Evolutionary conservation across 2,329 filamentous ascomycete genomes (phyloP), one percentile per base, ranked within the genome.

Genomic region (Penicillium sp.): DNA sequence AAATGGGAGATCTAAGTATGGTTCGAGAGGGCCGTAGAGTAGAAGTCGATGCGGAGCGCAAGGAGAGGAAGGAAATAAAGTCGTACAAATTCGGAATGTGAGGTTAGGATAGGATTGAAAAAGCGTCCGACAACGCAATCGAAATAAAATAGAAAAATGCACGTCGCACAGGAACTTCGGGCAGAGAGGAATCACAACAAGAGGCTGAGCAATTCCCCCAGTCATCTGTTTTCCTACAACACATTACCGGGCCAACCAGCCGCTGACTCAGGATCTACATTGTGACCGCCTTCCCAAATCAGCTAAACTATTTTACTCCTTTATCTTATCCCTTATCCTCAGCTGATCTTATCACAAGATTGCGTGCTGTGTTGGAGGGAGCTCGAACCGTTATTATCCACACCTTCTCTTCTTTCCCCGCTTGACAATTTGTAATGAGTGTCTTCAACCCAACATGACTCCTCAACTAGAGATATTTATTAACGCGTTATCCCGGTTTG

Each of bases 401-500:
- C 13, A 12, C 21, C 2, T 25, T 25, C 38, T 57, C 35, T 54
- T 49, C 35, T 53, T 51, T 41, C 31, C 35, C 49, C 35, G 15
- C 33, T 35, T 35, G 33, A 15, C 15, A 15, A 8, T 29, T n/a
- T n/a, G 33, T 23, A n/a, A 67, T 65, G 61, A 31, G 8, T 19
- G 13, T 12, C 38, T 43, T 47, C 19, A 13, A 35, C 29, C 13
- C 21, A 47, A 40, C 0, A 75, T 75, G 71, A 41, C 62, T 5
- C 63, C 71, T 8, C 71, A 75, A 56, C 54, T 67, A 19, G 71
- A 74, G 62, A 61, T 71, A 45, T 75, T 80, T 55, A 63, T 75
- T 38, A 74, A 65, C 59, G 75, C 74, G 19, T 59, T 79, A 41
- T 80, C 78, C 33, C 76, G 76, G 77, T 79, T 73, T 56, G 57